Evolutionary conservation across 352 stramenopile genomes (phyloP), one percentile per base, ranked within the genome.

Genomic region (Globisporangium rhizosaccharum): DNA sequence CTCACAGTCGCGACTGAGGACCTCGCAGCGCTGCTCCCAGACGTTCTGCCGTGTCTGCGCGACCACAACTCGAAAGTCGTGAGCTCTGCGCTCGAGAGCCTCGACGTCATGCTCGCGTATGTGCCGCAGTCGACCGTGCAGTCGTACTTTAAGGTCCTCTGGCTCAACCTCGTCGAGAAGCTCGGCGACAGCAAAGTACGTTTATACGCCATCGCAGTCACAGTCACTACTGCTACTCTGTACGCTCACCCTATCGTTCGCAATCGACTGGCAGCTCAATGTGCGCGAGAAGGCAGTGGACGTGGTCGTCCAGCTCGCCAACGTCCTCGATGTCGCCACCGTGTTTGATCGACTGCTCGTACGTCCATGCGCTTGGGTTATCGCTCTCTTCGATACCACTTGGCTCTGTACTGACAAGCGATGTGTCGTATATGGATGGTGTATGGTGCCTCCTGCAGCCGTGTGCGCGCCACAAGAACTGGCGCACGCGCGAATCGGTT

Each of bases 31-130:
- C 57, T 92, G 7, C 55, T 92, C 0, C 62, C 79, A 23, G 72
- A 81, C 26, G 71, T 91, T 1, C 55, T 91, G 54, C 71, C 72
- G n/a, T 92, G 82, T 65, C 67, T 94, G 52, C 71, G 76, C 48
- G 85, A 93, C 59, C 78, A 93, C 70, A 94, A 94, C 70, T 86
- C 83, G 30, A 94, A 94, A 63, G 76, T 94, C 33, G 72, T 82
- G 26, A 61, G 78, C 23, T 73, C 73, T 2, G 74, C 81, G 54
- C 73, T 94, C 56, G 73, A 88, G 53, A 82, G 85, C 36, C 63
- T 91, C 25, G 73, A 81, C 36, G 48, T 87, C 26, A 26, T 90
- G 57, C 60, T 92, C 25, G 47, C 61, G 23, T 72, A 66, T 46
- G 72, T 87, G 55, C 41, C 75, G 2, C 73, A 87, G 39, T 55